Evolutionary conservation across 257 asterid species (phyloP).

Genomic region (Leptodermis oblonga): DNA sequence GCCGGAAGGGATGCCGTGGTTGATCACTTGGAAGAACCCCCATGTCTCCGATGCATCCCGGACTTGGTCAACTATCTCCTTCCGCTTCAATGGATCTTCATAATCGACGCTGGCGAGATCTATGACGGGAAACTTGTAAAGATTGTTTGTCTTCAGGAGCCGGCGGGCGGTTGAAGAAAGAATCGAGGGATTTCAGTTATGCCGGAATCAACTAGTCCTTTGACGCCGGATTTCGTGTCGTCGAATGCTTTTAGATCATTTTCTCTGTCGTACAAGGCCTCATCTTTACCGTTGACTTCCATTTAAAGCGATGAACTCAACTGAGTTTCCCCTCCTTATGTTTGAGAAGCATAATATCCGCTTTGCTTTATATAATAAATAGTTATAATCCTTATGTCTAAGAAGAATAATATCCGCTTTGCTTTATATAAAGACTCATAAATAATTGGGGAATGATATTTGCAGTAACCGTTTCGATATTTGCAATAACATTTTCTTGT

Average conservation of each 20-base stretch:
- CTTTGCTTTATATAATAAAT: too few species aligned
- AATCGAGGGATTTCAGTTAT: slow-evolving; percentile 20
- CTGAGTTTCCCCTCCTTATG: too few species aligned
- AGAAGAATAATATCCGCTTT: too few species aligned
- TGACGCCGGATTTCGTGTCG: slow-evolving; percentile 29
- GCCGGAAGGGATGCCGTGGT: slow-evolving; percentile 21
- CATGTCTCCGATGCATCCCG: slow-evolving; percentile 22
- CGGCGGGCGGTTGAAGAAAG: slow-evolving; percentile 19
- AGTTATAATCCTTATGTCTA: too few species aligned
- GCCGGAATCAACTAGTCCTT: slow-evolving; percentile 32
- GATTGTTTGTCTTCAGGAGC: not conserved
- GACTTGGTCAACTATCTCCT: slow-evolving; percentile 10
- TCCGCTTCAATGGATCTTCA: slow-evolving; percentile 10
- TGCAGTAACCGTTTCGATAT: too few species aligned
- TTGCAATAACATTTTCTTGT: too few species aligned
- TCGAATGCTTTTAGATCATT: slow-evolving; percentile 25
- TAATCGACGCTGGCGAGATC: slow-evolving; percentile 17
- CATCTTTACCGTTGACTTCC: slow-evolving; percentile 5
- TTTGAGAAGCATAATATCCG: too few species aligned
- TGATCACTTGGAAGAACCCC: slow-evolving; percentile 33
- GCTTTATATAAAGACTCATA: too few species aligned
- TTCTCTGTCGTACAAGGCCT: slow-evolving; percentile 16
- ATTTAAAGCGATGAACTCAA: not conserved
- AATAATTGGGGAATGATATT: too few species aligned
- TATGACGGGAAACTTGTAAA: slow-evolving; percentile 16